Conservation (phyloP, 1,284 basidiomycete genomes). For the Tylopilus orsonianus region DNA sequence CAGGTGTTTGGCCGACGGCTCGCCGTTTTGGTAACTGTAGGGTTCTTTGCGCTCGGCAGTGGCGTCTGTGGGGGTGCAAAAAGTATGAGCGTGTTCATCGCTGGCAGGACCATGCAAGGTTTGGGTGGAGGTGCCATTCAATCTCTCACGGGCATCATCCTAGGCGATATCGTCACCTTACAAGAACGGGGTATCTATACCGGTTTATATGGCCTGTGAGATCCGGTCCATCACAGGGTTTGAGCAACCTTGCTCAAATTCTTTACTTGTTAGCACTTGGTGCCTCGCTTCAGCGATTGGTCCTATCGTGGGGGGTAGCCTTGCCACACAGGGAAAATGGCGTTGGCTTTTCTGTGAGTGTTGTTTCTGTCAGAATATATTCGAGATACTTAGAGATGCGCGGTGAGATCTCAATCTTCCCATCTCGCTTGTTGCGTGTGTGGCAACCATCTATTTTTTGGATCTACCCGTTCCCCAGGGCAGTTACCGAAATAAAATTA, state of each 20-base stretch:
- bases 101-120: not conserved
- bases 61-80: not conserved
- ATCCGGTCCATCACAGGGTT: too few species aligned
- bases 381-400: not conserved
- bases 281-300: slow-evolving; percentile 16
- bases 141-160: not conserved
- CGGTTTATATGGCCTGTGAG: not conserved
- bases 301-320: slow-evolving; percentile 16
- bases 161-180: not conserved
- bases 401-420: slow-evolving; percentile 18
- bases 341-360: slow-evolving; percentile 21
- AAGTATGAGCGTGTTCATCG: not conserved
- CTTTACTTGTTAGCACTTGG: slow-evolving; percentile 8
- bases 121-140: not conserved
- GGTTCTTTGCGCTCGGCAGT: slow-evolving; percentile 33
- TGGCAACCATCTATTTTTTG: slow-evolving; percentile 7
- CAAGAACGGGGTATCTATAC: not conserved
- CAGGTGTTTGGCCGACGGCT: too few species aligned
- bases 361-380: too few species aligned
- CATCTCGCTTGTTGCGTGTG: slow-evolving; percentile 8
- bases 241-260: not conserved
- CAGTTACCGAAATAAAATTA: slow-evolving; percentile 11
- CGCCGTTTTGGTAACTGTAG: slow-evolving; percentile 42
- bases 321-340: slow-evolving; percentile 15
- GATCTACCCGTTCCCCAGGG: slow-evolving; percentile 15